These are phyloP conservation scores for Brassica napus DNA, from an alignment of 345 rosid species.

Conservation along the genomic window Da-Ae NC_063445.1:482501-483000, in stretches of 20 bases:
- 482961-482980: too few species aligned
- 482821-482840: too few species aligned
- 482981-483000: too few species aligned
- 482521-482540: background rate
- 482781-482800: too few species aligned
- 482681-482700: background rate
- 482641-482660: constrained; percentile 11
- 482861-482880: background rate
- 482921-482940: background rate
- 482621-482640: background rate
- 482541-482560: background rate
- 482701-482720: background rate
- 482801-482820: too few species aligned
- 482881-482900: background rate
- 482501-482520: background rate
- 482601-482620: background rate
- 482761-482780: background rate
- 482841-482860: too few species aligned
- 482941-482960: constrained; percentile 11
- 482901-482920: background rate
- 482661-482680: background rate
- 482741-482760: too few species aligned
- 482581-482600: background rate
- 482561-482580: background rate
- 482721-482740: background rate